These are phyloP conservation scores for Candida corydali DNA, from an alignment of 805 yeast species.

Conservation along the genomic window DNA sequence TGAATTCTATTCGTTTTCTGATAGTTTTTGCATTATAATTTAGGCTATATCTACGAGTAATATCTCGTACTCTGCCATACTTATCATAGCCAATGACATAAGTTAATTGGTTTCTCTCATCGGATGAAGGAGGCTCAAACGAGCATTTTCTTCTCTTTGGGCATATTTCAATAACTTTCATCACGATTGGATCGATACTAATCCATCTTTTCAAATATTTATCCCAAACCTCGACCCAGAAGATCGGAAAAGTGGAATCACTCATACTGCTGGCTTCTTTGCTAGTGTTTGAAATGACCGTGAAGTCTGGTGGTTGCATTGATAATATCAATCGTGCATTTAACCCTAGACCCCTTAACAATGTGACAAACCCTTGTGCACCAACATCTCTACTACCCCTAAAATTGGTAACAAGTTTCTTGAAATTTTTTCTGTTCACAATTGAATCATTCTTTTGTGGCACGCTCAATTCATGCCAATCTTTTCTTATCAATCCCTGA, in stretches of 20 bases:
- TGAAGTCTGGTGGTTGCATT: slow-evolving; percentile 86
- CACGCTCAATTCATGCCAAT: slow-evolving; percentile 28
- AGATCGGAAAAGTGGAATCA: slow-evolving; percentile 56
- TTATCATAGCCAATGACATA: slow-evolving; percentile 79
- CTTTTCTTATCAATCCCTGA: slow-evolving; percentile 32
- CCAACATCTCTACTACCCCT: slow-evolving; percentile 75
- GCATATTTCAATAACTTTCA: slow-evolving; percentile 58
- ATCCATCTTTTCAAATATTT: slow-evolving; percentile 67
- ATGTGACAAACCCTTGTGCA: slow-evolving; percentile 82
- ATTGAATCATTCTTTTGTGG: slow-evolving; percentile 20
- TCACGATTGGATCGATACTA: slow-evolving; percentile 77
- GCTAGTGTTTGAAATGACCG: slow-evolving; percentile 24
- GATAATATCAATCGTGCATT: slow-evolving; percentile 76
- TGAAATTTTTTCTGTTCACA: slow-evolving; percentile 41
- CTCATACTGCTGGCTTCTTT: slow-evolving; percentile 3
- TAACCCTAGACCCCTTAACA: slow-evolving; percentile 67
- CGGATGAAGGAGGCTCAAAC: slow-evolving; percentile 70
- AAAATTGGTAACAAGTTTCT: slow-evolving; percentile 36
- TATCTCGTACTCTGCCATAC: slow-evolving; percentile 65
- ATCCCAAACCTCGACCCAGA: slow-evolving; percentile 96
- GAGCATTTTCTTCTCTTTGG: slow-evolving; percentile 47
- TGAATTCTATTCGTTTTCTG: slow-evolving; percentile 60
- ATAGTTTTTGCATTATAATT: slow-evolving; percentile 70
- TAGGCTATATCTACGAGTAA: slow-evolving; percentile 77
- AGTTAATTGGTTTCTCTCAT: slow-evolving; percentile 53